Base-by-base conservation (phyloP, 192 early-diverging fungal species). In the Oehlia diaphana region DNA sequence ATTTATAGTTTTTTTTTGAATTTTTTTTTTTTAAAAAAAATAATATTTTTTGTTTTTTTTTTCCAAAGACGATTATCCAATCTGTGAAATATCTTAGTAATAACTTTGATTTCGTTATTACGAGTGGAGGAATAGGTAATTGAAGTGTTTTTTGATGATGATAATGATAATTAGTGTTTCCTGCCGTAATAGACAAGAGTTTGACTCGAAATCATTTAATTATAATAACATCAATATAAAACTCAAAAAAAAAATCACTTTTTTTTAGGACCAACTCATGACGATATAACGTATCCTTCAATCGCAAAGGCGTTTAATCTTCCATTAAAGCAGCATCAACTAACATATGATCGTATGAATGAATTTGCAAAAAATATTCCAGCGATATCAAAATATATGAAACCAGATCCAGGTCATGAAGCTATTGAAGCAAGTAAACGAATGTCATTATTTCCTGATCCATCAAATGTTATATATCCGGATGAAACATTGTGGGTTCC, bases 101-200 rank as follows among this genome's bases (percentile, higher is more conserved):
- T 9, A 69, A 62, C 8, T 88, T 86, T 80, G 83, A 87, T 74
- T 76, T 91, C 19, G 93, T 94, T 19, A 87, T 95, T 72, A 95
- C 93, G 28, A 90, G 86, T 76, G 93, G 93, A 35, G 93, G 93
- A 10, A 93, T 94, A 62, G 92, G 92, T 49, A 83, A 77, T 10
- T 70, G 53, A 6, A 61, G 42, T 77, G 62, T 63, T 69, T 26
- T 70, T 58, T 42, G 63, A 21, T 66, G 2, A 35, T 33, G 26
- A 39, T 78, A 8, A 73, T 19, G 31, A 23, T 19, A 31, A n/a
- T 31, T 2, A 31, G 31, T 31, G 31, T 31, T 31, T 31, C 28
- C 31, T 31, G 31, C 31, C 2, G 31, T 31, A 31, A 31, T 31
- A 31, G 31, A 2, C 31, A 31, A 2, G 2, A 31, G 31, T 31